phyloP scores from a whole-genome alignment of 2,329 filamentous ascomycete genomes.

The Alternaria sp. region DNA sequence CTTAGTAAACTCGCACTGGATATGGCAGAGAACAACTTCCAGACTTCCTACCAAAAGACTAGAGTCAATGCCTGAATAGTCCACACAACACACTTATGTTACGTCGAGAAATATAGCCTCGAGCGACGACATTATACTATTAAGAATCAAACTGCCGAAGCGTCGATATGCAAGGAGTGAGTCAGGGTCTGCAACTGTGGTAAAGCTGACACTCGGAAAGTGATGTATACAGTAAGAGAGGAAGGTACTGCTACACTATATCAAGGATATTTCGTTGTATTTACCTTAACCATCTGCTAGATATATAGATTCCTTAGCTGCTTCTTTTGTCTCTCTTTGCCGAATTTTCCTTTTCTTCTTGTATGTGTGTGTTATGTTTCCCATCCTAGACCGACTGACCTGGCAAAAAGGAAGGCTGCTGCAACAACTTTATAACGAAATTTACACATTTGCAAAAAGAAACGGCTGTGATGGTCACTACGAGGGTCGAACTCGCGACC shows the following conservation, averaged over 20 bases:
- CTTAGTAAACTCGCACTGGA: too few relatives aligned
- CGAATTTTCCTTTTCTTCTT: too few relatives aligned
- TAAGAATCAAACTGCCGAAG: neutral
- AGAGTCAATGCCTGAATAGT: too few relatives aligned
- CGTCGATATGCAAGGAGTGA: neutral
- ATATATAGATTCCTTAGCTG: neutral
- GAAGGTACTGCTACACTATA: neutral
- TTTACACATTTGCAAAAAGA: neutral
- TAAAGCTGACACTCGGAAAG: neutral
- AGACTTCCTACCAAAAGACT: too few relatives aligned
- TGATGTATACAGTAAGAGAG: neutral
- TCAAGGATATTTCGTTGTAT: neutral
- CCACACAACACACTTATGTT: too few relatives aligned
- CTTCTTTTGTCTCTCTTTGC: too few relatives aligned
- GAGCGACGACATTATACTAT: neutral
- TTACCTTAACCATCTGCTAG: neutral
- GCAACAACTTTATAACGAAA: too few relatives aligned
- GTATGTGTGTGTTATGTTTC: too few relatives aligned
- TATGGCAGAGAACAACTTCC: too few relatives aligned
- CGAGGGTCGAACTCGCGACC: slow-evolving; percentile 35
- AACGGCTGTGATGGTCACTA: slow-evolving; percentile 24
- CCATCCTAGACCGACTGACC: too few relatives aligned
- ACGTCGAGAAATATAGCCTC: neutral
- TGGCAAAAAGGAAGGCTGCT: too few relatives aligned
- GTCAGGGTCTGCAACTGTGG: neutral